Evolutionary conservation across 352 stramenopile species (phyloP).

Genomic region (Phytophthora hibernalis): DNA sequence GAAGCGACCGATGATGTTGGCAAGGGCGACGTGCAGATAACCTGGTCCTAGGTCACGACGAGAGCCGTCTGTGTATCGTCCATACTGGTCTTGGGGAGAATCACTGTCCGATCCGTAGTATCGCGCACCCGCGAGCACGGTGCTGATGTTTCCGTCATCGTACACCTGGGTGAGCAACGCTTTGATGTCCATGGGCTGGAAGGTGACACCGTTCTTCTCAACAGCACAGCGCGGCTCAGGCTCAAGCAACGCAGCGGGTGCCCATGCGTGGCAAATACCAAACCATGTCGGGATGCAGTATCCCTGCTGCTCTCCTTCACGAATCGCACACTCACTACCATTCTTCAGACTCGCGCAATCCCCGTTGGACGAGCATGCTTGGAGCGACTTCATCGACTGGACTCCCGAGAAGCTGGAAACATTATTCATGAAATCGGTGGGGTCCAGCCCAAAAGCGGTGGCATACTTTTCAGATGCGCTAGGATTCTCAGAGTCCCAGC

Average conservation of each 20-base stretch:
- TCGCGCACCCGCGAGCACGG: constrained; percentile 52
- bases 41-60: constrained; percentile 56
- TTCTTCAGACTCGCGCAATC: constrained; percentile 37
- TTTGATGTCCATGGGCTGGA: constrained; percentile 61
- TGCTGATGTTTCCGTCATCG: constrained; percentile 41
- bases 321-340: constrained; percentile 41
- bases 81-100: constrained; percentile 49
- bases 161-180: constrained; percentile 54
- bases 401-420: constrained; percentile 45
- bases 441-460: constrained; percentile 47
- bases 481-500: constrained; percentile 31
- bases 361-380: constrained; percentile 35
- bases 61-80: constrained; percentile 46
- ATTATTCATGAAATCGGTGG: constrained; percentile 41
- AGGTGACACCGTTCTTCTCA: constrained; percentile 51
- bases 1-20: constrained; percentile 54
- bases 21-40: constrained; percentile 54
- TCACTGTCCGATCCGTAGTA: constrained; percentile 38
- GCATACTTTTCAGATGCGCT: constrained; percentile 56
- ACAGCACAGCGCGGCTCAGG: constrained; percentile 53
- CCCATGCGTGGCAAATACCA: constrained; percentile 58
- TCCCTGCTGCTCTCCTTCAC: constrained; percentile 35
- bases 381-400: constrained; percentile 31
- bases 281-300: constrained; percentile 58
- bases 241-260: constrained; percentile 49